Percentiles rank a stretch among this genome's conserved stretches.
Conservation (phyloP, 208 protist genomes). For the Leishmania turanica region DNA sequence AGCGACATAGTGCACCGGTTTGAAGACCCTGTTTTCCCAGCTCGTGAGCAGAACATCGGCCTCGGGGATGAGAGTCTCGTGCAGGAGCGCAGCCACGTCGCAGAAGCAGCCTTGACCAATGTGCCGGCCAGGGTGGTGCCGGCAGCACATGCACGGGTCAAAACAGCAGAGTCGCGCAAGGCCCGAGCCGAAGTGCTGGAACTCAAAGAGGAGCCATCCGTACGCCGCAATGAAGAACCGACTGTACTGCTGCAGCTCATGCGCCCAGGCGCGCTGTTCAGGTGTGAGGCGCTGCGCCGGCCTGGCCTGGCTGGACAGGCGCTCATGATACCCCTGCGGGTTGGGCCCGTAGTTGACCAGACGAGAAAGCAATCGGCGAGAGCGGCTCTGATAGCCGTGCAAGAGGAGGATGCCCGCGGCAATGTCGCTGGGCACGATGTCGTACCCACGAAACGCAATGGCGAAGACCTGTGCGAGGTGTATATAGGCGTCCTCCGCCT, state of each 20-base stretch:
- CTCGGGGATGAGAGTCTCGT: conserved; percentile 51
- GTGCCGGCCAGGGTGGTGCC: conserved; percentile 45
- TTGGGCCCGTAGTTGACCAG: conserved; percentile 42
- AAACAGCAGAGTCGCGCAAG: conserved; percentile 58
- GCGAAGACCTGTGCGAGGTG: conserved; percentile 72
- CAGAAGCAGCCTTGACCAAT: conserved; percentile 54
- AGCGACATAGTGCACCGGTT: conserved; percentile 82
- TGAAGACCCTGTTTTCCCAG: conserved; percentile 71
- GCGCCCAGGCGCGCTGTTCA: conserved; percentile 35
- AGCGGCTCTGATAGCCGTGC: conserved; percentile 63
- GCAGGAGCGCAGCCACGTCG: conserved; percentile 69
- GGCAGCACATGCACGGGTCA: conserved; percentile 76
- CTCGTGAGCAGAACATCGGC: conserved; percentile 73
- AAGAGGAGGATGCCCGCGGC: conserved; percentile 84
- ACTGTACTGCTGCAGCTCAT: conserved; percentile 63
- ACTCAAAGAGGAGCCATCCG: conserved; percentile 77
- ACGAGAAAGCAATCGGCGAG: conserved; percentile 25
- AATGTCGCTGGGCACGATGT: conserved; percentile 87
- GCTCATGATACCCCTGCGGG: conserved; percentile 38
- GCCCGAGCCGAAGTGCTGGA: conserved; percentile 62
- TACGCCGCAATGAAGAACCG: conserved; percentile 81
- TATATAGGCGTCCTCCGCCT: conserved; percentile 54
- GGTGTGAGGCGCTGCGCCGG: conserved; percentile 40
- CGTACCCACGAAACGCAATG: conserved; percentile 74
- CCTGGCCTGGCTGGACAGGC: conserved; percentile 54